These are phyloP conservation scores for Ceratocystiopsis minuta DNA, from an alignment of 2,329 filamentous ascomycete species.

Conservation along the genomic window DNA sequence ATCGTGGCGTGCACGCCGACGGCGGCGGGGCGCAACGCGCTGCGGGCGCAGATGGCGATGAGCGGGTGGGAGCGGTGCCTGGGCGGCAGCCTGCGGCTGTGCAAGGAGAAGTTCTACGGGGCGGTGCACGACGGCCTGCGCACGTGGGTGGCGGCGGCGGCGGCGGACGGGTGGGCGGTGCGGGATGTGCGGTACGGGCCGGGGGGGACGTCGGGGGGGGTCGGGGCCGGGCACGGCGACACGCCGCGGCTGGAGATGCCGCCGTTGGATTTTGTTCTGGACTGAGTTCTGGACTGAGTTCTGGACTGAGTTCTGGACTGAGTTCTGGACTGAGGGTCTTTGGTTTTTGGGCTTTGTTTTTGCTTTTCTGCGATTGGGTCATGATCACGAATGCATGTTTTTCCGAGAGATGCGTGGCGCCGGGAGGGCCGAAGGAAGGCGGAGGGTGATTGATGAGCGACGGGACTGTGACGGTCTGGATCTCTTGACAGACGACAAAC, in stretches of 20 bases:
- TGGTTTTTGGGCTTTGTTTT: no score
- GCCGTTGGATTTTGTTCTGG: constrained; percentile 34
- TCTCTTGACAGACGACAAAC: background rate
- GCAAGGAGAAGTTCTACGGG: constrained; percentile 95
- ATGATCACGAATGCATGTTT: no score
- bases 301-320: no score
- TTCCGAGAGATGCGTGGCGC: no score
- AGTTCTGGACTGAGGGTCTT: no score
- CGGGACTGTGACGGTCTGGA: no score
- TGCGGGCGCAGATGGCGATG: constrained; percentile 61
- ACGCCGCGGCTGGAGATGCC: constrained; percentile 45
- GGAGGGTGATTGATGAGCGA: no score
- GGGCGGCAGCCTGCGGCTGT: constrained; percentile 67
- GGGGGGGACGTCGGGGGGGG: constrained; percentile 9
- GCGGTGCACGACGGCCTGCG: constrained; percentile 76
- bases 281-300: constrained; percentile 9
- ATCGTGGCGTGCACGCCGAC: constrained; percentile 68
- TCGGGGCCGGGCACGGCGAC: background rate
- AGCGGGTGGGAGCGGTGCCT: constrained; percentile 87
- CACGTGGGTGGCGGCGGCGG: constrained; percentile 77
- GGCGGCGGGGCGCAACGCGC: constrained; percentile 48
- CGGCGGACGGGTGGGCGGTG: constrained; percentile 77
- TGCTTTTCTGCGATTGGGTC: no score
- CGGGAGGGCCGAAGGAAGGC: no score
- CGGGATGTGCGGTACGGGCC: constrained; percentile 63